These are phyloP conservation scores for Gossypium sturtianum DNA, from an alignment of 345 rosid species.

Conservation along the genomic window DNA sequence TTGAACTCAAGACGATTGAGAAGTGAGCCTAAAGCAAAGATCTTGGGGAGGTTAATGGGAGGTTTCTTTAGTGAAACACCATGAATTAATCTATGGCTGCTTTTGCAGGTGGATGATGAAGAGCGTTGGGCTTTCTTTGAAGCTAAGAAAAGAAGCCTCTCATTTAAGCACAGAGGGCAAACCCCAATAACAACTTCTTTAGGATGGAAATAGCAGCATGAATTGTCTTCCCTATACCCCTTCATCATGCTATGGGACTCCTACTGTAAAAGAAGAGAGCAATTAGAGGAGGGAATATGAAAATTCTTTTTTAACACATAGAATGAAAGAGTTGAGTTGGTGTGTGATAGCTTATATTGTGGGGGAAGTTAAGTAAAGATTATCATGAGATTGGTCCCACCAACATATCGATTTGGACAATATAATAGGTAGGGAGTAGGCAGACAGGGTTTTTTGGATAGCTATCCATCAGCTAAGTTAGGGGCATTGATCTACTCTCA, in stretches of 20 bases:
- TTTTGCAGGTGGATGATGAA: slow-evolving; percentile 21
- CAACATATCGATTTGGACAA: slow-evolving; percentile 9
- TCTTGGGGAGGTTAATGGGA: slow-evolving; percentile 51
- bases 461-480: neutral
- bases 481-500: slow-evolving; percentile 5
- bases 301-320: neutral
- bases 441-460: slow-evolving; percentile 7
- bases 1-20: slow-evolving; percentile 71
- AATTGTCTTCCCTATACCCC: slow-evolving; percentile 49
- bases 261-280: neutral
- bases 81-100: slow-evolving; percentile 9
- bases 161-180: slow-evolving; percentile 73
- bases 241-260: slow-evolving; percentile 29
- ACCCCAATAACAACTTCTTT: slow-evolving; percentile 60
- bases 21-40: slow-evolving; percentile 70
- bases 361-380: slow-evolving; percentile 10
- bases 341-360: slow-evolving; percentile 1
- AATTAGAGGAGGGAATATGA: neutral
- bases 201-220: slow-evolving; percentile 77
- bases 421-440: neutral
- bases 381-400: slow-evolving; percentile 18
- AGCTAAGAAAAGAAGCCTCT: slow-evolving; percentile 78
- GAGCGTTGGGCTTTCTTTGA: slow-evolving; percentile 49
- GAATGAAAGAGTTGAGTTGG: neutral
- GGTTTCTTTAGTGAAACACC: slow-evolving; percentile 25